Evolutionary conservation across 202 grass and related monocot species (phyloP).

Genomic region (Carex arenaria): DNA sequence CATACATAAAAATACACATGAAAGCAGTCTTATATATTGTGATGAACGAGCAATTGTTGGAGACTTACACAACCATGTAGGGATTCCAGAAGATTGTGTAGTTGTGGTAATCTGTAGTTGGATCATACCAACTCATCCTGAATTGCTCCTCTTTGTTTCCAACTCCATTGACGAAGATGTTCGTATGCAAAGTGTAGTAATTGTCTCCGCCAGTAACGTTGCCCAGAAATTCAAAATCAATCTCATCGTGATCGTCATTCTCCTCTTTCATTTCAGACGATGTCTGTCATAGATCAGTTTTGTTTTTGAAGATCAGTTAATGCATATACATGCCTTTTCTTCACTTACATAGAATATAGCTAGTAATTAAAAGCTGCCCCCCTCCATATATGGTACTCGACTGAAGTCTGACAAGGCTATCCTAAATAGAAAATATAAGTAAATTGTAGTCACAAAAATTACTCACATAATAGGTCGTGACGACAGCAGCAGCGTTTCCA

Average conservation of each 20-base stretch:
- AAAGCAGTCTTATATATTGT: background rate
- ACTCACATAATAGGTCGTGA: conserved; percentile 63
- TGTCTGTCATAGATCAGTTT: conserved; percentile 20
- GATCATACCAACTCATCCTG: conserved; percentile 56
- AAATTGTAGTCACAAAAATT: background rate
- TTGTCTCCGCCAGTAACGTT: conserved; percentile 36
- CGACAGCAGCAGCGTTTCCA: conserved; percentile 50
- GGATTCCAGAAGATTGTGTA: conserved; percentile 85
- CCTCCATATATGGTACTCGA: background rate
- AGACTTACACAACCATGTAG: conserved; percentile 50
- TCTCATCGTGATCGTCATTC: conserved; percentile 39
- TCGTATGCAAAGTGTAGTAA: conserved; percentile 77
- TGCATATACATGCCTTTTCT: background rate
- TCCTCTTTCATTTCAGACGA: conserved; percentile 7
- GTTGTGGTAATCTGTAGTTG: conserved; percentile 56
- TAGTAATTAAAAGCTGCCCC: background rate
- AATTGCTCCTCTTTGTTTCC: conserved; percentile 75
- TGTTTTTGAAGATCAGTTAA: background rate
- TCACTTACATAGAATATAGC: background rate
- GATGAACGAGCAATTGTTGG: background rate
- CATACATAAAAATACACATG: background rate
- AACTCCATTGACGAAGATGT: conserved; percentile 45
- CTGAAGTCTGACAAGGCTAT: background rate
- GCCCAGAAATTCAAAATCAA: conserved; percentile 84
- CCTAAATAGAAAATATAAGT: background rate